These are phyloP conservation scores for Przewalskia tangutica DNA, from an alignment of 257 asterid genomes.

Conservation along the genomic window DNA sequence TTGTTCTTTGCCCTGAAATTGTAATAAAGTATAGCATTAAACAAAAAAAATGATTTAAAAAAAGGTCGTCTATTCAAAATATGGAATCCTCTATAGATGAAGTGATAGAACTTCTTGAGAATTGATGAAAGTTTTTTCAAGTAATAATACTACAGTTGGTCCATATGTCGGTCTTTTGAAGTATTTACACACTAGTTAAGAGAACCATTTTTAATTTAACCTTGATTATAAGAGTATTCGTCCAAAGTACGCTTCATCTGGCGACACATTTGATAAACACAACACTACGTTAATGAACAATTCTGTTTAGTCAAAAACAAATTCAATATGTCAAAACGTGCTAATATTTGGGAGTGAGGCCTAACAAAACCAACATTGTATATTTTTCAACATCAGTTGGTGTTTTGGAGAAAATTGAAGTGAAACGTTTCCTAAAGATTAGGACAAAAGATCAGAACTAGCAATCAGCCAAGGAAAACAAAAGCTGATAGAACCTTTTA, in stretches of 20 bases:
- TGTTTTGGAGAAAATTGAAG: not conserved
- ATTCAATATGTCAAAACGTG: not conserved
- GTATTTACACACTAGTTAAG: no score
- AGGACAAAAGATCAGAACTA: not conserved
- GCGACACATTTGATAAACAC: not conserved
- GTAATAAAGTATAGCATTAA: not conserved
- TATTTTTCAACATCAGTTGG: not conserved
- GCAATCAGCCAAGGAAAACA: not conserved
- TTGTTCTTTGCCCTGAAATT: conserved; percentile 14
- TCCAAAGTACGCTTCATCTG: no score
- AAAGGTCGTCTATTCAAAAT: no score
- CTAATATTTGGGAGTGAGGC: not conserved
- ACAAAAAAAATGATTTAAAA: not conserved
- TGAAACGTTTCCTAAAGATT: not conserved
- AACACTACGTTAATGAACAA: not conserved
- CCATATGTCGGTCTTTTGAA: no score
- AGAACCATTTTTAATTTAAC: no score
- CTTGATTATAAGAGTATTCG: no score
- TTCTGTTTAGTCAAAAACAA: not conserved
- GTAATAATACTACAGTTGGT: not conserved
- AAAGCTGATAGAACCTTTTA: not conserved
- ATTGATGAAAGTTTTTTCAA: no score
- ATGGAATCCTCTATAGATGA: no score
- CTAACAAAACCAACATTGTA: not conserved
- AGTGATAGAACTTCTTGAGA: not conserved